These are phyloP conservation scores for Cinnamomum chago DNA, from an alignment of 164 flowering plant species.

Conservation along the genomic window DNA sequence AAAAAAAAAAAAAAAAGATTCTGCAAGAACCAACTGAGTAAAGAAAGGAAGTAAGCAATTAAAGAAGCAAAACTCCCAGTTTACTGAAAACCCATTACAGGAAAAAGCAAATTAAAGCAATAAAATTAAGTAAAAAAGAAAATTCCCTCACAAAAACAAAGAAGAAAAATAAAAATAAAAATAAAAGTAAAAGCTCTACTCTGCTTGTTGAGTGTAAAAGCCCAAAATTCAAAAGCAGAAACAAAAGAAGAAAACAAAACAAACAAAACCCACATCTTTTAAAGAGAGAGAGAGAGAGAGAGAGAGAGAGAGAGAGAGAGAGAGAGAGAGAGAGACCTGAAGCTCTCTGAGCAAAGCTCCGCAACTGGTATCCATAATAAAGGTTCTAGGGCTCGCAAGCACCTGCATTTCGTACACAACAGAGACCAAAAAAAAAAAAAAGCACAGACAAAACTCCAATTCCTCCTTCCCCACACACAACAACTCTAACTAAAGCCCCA, in stretches of 20 bases:
- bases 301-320: slow-evolving; percentile 1
- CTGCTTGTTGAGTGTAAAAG: background rate
- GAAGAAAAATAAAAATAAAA: no score
- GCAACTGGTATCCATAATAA: slow-evolving; percentile 41
- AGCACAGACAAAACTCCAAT: background rate
- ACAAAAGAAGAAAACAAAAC: no score
- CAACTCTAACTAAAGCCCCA: no score
- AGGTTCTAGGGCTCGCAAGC: slow-evolving; percentile 44
- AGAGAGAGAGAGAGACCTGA: slow-evolving; percentile 10
- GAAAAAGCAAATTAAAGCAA: background rate
- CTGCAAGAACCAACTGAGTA: no score
- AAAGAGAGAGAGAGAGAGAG: background rate
- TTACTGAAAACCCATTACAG: background rate
- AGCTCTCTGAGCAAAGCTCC: slow-evolving; percentile 12
- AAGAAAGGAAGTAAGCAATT: no score
- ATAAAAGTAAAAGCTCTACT: background rate
- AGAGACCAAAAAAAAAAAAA: background rate
- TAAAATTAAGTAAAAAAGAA: background rate
- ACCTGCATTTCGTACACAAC: slow-evolving; percentile 37
- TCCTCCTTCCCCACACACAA: background rate
- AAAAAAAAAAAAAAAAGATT: background rate
- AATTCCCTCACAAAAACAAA: no score
- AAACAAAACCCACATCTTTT: no score
- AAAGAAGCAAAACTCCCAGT: background rate
- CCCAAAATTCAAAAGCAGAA: no score